Conservation (phyloP, 441 rosid species). For the Macaranga tanarius region DNA sequence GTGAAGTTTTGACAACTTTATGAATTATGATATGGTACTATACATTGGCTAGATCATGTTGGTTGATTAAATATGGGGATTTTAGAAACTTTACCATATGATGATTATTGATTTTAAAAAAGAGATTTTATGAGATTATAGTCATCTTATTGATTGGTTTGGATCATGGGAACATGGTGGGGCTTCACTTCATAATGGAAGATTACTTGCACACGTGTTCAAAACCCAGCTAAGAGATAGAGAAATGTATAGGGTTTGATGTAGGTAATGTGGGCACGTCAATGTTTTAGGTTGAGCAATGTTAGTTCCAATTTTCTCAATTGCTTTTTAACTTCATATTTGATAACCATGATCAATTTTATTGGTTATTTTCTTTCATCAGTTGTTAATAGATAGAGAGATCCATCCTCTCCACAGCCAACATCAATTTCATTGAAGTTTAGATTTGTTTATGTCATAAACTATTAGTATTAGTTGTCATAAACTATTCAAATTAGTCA, state of each 20-base stretch:
- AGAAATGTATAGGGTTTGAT: neutral
- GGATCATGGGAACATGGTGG: conserved; percentile 7
- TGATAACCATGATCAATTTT: neutral
- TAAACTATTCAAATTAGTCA: no score
- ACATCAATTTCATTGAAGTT: no score
- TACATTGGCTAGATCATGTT: neutral
- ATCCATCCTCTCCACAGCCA: no score
- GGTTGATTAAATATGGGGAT: neutral
- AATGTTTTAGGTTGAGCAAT: neutral
- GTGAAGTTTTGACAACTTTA: no score
- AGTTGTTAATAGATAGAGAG: no score
- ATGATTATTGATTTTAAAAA: neutral
- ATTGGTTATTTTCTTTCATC: no score
- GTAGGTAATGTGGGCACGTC: conserved; percentile 17
- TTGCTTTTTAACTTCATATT: neutral
- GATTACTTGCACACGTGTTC: conserved; percentile 18
- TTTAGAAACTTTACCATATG: neutral
- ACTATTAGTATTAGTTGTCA: no score
- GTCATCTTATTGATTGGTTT: neutral
- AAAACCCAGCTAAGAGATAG: neutral
- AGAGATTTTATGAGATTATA: neutral
- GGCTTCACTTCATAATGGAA: conserved; percentile 10
- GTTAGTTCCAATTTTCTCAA: neutral
- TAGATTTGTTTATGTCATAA: no score
- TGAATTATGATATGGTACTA: neutral